phyloP scores from a whole-genome alignment of 2,329 filamentous ascomycete species.

The Diaporthe ampelina region DNA sequence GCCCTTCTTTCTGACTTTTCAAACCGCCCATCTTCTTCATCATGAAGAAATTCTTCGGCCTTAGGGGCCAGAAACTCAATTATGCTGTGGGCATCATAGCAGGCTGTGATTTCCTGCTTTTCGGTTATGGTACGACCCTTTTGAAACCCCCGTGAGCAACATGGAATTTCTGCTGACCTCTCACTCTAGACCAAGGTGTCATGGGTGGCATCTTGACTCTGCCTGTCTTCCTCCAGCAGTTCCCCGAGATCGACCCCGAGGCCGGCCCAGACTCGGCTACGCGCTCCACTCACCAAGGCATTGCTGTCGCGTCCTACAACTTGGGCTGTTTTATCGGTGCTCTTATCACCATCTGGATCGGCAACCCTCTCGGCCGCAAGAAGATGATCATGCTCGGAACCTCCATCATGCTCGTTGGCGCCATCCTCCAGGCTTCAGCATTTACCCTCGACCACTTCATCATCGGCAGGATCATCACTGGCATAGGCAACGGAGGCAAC shows the following conservation, averaged over 20 bases:
- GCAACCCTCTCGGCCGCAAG: conserved; percentile 58
- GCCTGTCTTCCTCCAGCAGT: conserved; percentile 68
- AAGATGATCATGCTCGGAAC: conserved; percentile 57
- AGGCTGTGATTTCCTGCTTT: conserved; percentile 78
- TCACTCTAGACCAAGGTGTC: conserved; percentile 77
- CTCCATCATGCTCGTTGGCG: conserved; percentile 59
- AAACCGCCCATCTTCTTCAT: background rate
- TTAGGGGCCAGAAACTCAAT: conserved; percentile 75
- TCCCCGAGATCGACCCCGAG: conserved; percentile 67
- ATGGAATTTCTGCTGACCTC: conserved; percentile 44
- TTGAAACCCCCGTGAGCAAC: too few relatives aligned
- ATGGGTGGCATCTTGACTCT: conserved; percentile 83
- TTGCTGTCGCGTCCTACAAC: conserved; percentile 53
- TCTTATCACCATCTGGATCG: conserved; percentile 50
- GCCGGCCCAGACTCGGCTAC: conserved; percentile 52
- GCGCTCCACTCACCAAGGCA: conserved; percentile 64
- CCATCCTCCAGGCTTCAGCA: conserved; percentile 56
- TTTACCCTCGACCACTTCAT: conserved; percentile 58
- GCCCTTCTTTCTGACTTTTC: background rate
- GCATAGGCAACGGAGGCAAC: conserved; percentile 57
- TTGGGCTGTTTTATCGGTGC: conserved; percentile 50
- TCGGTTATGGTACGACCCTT: conserved; percentile 64
- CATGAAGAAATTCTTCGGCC: conserved; percentile 69
- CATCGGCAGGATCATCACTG: conserved; percentile 59
- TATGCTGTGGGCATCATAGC: conserved; percentile 79